phyloP scores from a whole-genome alignment of 2,329 filamentous ascomycete species.

The Epichloe sylvatica region DNA sequence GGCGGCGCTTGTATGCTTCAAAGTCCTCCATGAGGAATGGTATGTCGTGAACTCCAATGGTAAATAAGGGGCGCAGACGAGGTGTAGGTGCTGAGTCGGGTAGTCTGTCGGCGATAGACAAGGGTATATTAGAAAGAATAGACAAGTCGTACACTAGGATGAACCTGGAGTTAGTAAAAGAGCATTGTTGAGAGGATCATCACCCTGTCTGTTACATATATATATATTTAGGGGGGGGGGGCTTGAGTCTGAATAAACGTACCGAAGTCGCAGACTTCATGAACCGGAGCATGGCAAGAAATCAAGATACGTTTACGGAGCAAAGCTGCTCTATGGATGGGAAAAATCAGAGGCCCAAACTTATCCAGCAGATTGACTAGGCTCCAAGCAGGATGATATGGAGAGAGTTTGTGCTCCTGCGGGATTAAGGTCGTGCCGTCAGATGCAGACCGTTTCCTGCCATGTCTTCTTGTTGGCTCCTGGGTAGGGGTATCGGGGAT shows the following conservation, averaged over 20 bases:
- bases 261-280: conserved; percentile 83
- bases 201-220: too few species aligned
- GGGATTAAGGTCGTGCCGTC: conserved; percentile 46
- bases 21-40: conserved; percentile 54
- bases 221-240: conserved; percentile 6
- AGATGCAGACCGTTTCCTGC: conserved; percentile 44
- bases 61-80: conserved; percentile 73
- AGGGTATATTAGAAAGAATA: conserved; percentile 78
- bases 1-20: conserved; percentile 28
- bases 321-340: conserved; percentile 75
- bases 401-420: conserved; percentile 52
- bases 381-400: conserved; percentile 76
- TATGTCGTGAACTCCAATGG: conserved; percentile 86
- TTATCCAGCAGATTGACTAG: conserved; percentile 62
- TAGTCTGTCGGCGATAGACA: conserved; percentile 56
- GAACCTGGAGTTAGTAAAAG: neutral
- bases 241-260: conserved; percentile 12
- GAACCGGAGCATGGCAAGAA: conserved; percentile 73
- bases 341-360: conserved; percentile 86
- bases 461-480: conserved; percentile 31
- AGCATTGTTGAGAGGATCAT: too few species aligned
- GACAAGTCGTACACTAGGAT: conserved; percentile 76
- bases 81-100: conserved; percentile 46
- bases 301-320: conserved; percentile 80
- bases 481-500: conserved; percentile 20